phyloP scores from a whole-genome alignment of 345 rosid genomes.

The Gossypium australe region DNA sequence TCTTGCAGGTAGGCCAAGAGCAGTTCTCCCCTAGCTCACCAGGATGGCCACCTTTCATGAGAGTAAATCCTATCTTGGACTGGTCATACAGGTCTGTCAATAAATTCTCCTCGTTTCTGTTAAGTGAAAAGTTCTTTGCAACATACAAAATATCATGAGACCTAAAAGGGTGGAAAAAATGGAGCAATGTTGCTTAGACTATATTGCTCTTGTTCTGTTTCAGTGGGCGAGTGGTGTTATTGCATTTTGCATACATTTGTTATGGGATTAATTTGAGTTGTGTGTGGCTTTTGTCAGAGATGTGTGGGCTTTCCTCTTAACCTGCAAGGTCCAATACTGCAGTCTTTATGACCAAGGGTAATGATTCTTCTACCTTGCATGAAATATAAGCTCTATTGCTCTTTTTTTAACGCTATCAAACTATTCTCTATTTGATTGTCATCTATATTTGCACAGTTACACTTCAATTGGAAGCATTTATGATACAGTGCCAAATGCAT shows the following conservation, averaged over 20 bases:
- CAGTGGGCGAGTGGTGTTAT: not conserved
- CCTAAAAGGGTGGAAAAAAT: not conserved
- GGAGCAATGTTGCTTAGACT: not conserved
- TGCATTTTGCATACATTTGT: not conserved
- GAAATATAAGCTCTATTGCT: slow-evolving; percentile 3
- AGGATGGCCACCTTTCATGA: slow-evolving; percentile 99
- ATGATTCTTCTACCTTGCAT: slow-evolving; percentile 21
- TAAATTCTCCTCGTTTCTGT: not conserved
- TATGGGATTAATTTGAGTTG: slow-evolving; percentile 18
- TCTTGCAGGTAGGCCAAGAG: slow-evolving; percentile 85
- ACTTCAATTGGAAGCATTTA: slow-evolving; percentile 95
- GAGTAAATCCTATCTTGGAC: slow-evolving; percentile 98
- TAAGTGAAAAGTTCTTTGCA: slow-evolving; percentile 5
- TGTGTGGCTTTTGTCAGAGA: slow-evolving; percentile 53
- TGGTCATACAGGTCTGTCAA: slow-evolving; percentile 86
- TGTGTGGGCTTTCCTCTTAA: slow-evolving; percentile 93
- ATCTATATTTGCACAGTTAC: slow-evolving; percentile 44
- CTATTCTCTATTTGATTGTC: not conserved
- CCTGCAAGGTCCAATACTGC: slow-evolving; percentile 92
- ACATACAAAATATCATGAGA: not conserved
- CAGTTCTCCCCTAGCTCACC: slow-evolving; percentile 98
- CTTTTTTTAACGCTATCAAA: not conserved
- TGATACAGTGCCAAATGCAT: slow-evolving; percentile 87
- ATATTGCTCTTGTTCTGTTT: not conserved
- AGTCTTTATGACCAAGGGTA: slow-evolving; percentile 98